Conservation (phyloP, 1,284 basidiomycete species). For the Paramarasmius palmivorus region DNA sequence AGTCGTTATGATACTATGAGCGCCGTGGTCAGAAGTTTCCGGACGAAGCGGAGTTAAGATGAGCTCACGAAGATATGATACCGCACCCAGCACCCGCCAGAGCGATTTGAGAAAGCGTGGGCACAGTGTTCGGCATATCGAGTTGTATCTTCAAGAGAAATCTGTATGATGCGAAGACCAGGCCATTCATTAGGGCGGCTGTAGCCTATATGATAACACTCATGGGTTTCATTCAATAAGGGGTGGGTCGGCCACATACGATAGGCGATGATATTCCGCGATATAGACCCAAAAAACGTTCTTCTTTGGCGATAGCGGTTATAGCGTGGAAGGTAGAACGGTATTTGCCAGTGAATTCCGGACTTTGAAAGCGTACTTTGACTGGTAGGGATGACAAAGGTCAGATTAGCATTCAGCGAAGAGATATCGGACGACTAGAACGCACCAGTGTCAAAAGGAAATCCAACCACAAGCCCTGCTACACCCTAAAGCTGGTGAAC, state of each 20-base stretch:
- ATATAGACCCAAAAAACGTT: conserved; percentile 64
- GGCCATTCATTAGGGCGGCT: conserved; percentile 71
- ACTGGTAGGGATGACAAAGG: conserved; percentile 38
- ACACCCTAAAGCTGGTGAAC: conserved; percentile 45
- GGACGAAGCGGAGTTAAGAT: background rate
- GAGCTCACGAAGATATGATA: conserved; percentile 69
- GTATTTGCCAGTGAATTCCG: conserved; percentile 54
- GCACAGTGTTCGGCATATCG: conserved; percentile 39
- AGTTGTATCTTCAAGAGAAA: conserved; percentile 66
- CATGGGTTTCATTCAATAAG: background rate
- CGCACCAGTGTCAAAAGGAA: conserved; percentile 75
- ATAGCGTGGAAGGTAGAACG: conserved; percentile 63
- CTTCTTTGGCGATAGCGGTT: conserved; percentile 64
- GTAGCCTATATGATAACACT: conserved; percentile 49
- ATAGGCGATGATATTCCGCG: conserved; percentile 75
- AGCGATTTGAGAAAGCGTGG: conserved; percentile 68
- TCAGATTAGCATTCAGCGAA: background rate
- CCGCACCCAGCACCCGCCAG: conserved; percentile 81
- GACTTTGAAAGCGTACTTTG: conserved; percentile 75
- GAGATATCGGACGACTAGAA: conserved; percentile 1
- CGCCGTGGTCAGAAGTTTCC: no score
- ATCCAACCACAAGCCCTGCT: conserved; percentile 63
- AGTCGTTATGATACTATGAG: conserved; percentile 68
- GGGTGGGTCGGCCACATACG: conserved; percentile 38
- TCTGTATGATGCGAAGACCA: conserved; percentile 76